These are phyloP conservation scores for Candida albicans DNA, from an alignment of 1,139 yeast species.

Conservation along the genomic window DNA sequence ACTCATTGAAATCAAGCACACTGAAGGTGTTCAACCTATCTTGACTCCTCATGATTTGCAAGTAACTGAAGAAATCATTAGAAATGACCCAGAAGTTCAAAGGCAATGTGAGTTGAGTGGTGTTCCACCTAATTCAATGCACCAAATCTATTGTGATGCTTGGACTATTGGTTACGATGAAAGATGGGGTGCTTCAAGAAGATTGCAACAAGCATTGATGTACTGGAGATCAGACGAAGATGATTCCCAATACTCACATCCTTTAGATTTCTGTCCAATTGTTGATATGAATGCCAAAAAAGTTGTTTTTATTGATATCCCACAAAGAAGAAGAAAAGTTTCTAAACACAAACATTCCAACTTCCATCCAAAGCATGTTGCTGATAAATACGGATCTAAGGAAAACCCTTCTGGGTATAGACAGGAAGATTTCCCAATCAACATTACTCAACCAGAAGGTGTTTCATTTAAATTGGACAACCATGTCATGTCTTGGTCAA, in stretches of 20 bases:
- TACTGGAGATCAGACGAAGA: conserved; percentile 77
- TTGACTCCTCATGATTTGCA: conserved; percentile 69
- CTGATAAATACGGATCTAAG: conserved; percentile 56
- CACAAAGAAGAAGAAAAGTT: conserved; percentile 69
- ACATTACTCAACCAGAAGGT: conserved; percentile 77
- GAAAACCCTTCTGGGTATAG: conserved; percentile 57
- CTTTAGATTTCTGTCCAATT: conserved; percentile 80
- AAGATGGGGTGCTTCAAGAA: conserved; percentile 74
- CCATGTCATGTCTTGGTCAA: conserved; percentile 72
- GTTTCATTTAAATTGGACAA: conserved; percentile 74
- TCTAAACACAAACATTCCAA: conserved; percentile 67
- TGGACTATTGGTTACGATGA: conserved; percentile 87
- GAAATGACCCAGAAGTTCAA: conserved; percentile 68
- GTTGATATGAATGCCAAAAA: conserved; percentile 70
- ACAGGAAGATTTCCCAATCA: conserved; percentile 57
- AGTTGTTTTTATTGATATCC: conserved; percentile 73
- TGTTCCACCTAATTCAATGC: conserved; percentile 63
- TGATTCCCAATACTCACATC: conserved; percentile 82
- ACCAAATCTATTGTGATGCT: conserved; percentile 75
- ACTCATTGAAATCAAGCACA: conserved; percentile 47
- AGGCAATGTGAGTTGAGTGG: conserved; percentile 74
- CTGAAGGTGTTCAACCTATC: conserved; percentile 70
- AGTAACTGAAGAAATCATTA: conserved; percentile 61
- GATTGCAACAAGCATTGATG: conserved; percentile 80
- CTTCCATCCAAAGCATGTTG: conserved; percentile 65